A percentile compares a stretch with the other conserved stretches of the same genome.
phyloP scores from a whole-genome alignment of 2,329 filamentous ascomycete genomes.

The Xylaria sp. region DNA sequence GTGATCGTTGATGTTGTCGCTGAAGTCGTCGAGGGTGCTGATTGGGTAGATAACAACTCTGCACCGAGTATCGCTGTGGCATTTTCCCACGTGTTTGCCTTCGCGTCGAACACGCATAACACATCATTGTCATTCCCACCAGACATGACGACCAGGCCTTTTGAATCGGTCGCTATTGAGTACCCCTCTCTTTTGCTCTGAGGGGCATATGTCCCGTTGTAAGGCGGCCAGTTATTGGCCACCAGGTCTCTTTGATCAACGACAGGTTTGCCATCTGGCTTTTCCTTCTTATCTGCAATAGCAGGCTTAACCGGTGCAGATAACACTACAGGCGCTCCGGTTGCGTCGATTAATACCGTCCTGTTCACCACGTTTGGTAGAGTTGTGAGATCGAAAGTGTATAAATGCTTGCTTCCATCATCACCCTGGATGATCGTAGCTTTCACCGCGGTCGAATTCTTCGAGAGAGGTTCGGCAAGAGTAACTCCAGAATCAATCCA shows the following conservation, averaged over 20 bases:
- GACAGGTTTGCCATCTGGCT: constrained; percentile 20
- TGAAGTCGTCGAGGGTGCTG: constrained; percentile 39
- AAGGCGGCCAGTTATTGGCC: constrained; percentile 72
- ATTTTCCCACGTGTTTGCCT: constrained; percentile 79
- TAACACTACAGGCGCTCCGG: constrained; percentile 59
- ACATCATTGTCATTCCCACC: constrained; percentile 72
- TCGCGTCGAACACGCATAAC: constrained; percentile 78
- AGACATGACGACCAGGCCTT: constrained; percentile 76
- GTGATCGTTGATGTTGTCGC: constrained; percentile 43
- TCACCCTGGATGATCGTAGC: constrained; percentile 71
- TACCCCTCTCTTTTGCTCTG: constrained; percentile 68
- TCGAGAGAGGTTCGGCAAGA: constrained; percentile 65
- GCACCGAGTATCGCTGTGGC: constrained; percentile 65
- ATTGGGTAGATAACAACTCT: constrained; percentile 45
- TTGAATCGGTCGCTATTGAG: constrained; percentile 70
- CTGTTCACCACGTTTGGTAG: constrained; percentile 78
- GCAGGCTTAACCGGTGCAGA: constrained; percentile 49
- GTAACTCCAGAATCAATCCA: constrained; percentile 73
- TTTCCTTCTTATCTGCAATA: constrained; percentile 24
- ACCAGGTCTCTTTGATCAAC: constrained; percentile 54
- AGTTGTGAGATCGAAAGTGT: constrained; percentile 75
- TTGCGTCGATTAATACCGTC: constrained; percentile 67
- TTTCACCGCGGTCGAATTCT: constrained; percentile 62
- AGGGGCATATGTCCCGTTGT: constrained; percentile 78
- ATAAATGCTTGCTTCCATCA: constrained; percentile 79